Conservation (phyloP, 2,329 filamentous ascomycete species). For the Alternaria ethzedia region DNA sequence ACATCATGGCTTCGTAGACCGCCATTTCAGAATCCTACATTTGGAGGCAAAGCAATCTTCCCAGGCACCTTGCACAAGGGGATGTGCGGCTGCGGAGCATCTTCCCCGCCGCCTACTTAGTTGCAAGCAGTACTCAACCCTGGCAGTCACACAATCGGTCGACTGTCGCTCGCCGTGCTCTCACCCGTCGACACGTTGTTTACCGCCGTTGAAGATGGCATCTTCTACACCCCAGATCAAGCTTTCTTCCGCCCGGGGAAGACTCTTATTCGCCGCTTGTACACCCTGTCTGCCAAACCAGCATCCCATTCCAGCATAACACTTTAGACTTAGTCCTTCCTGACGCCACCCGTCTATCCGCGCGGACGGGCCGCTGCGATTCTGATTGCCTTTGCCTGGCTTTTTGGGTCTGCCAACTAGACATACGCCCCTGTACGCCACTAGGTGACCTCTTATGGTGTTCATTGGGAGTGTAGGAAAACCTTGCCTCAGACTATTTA, state of each 20-base stretch:
- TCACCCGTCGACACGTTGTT: constrained; percentile 38
- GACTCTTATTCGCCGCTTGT: constrained; percentile 23
- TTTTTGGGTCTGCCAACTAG: constrained; percentile 34
- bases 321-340: constrained; percentile 29
- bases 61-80: constrained; percentile 12
- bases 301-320: constrained; percentile 33
- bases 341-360: constrained; percentile 43
- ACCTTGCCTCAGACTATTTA: constrained; percentile 34
- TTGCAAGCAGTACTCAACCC: constrained; percentile 13
- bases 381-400: constrained; percentile 35
- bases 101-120: constrained; percentile 21
- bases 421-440: constrained; percentile 26
- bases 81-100: constrained; percentile 18
- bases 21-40: constrained; percentile 30
- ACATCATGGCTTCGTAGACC: constrained; percentile 31
- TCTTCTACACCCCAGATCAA: constrained; percentile 12
- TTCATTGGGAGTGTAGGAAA: constrained; percentile 6
- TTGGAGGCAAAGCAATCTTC: constrained; percentile 18
- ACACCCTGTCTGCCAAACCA: constrained; percentile 25
- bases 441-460: constrained; percentile 3
- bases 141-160: constrained; percentile 25
- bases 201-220: constrained; percentile 12
- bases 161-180: constrained; percentile 19
- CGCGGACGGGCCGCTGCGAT: constrained; percentile 45
- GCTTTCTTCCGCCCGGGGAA: constrained; percentile 20